These are phyloP conservation scores for Sanghuangporus weigelae DNA, from an alignment of 1,284 basidiomycete species.

Conservation along the genomic window DNA sequence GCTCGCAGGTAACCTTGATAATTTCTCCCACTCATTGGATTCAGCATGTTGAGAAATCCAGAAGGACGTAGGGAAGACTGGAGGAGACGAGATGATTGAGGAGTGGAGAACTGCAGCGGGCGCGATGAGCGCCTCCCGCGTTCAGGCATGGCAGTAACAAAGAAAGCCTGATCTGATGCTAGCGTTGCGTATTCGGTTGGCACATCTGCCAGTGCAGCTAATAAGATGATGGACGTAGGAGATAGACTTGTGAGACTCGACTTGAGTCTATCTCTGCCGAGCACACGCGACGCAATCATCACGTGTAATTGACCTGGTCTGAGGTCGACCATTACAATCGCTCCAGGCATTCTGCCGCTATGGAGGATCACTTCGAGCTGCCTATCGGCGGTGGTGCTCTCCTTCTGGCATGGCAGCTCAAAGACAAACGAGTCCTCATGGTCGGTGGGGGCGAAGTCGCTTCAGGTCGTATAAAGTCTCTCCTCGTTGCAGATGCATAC, in stretches of 20 bases:
- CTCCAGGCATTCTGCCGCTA: neutral
- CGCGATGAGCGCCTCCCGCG: constrained; percentile 14
- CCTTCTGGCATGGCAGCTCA: constrained; percentile 84
- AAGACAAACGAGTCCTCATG: constrained; percentile 74
- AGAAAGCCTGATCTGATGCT: neutral
- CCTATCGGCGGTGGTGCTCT: constrained; percentile 58
- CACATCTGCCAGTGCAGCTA: neutral
- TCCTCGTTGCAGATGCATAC: constrained; percentile 56
- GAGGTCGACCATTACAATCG: neutral
- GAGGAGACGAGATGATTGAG: constrained; percentile 13
- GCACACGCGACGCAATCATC: neutral
- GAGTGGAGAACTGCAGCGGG: constrained; percentile 11
- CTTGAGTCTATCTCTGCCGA: too few species aligned
- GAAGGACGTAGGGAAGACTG: constrained; percentile 17
- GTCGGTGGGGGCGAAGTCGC: constrained; percentile 89
- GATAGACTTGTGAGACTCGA: neutral
- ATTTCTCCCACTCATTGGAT: constrained; percentile 61
- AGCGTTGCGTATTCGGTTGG: neutral
- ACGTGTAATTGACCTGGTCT: neutral
- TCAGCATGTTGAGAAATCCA: constrained; percentile 71
- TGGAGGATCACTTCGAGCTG: neutral
- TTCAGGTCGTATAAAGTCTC: constrained; percentile 69
- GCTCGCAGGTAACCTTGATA: constrained; percentile 68
- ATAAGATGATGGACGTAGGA: neutral
- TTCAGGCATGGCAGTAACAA: constrained; percentile 8